phyloP scores from a whole-genome alignment of 495 filamentous ascomycete genomes.

The Aspergillus baeticus region DNA sequence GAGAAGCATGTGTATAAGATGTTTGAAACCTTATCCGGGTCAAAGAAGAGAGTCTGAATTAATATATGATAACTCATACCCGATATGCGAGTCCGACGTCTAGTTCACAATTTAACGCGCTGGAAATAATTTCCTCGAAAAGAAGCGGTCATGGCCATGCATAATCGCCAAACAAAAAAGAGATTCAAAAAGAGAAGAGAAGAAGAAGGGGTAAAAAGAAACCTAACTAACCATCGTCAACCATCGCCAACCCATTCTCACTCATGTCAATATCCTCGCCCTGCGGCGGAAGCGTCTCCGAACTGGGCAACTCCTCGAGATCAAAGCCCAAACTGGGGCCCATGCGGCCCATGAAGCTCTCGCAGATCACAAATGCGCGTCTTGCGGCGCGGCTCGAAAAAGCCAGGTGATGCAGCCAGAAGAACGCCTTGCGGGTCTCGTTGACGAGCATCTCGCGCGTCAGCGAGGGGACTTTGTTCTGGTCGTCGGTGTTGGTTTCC shows the following conservation, averaged over 20 bases:
- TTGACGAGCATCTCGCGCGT: constrained; percentile 27
- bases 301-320: constrained; percentile 29
- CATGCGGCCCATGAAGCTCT: constrained; percentile 28
- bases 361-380: constrained; percentile 49
- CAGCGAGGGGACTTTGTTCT: constrained; percentile 16
- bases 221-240: constrained; percentile 7
- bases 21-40: too few species aligned
- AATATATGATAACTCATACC: too few species aligned
- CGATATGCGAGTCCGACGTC: background rate
- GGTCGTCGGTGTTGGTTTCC: background rate
- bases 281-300: constrained; percentile 1
- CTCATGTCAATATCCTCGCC: background rate
- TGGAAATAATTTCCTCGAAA: too few species aligned
- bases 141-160: too few species aligned
- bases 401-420: constrained; percentile 47
- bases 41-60: too few species aligned
- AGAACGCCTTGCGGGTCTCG: constrained; percentile 47
- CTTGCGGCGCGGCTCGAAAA: constrained; percentile 40
- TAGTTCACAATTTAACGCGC: background rate
- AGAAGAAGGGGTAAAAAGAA: constrained; percentile 5
- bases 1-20: too few species aligned
- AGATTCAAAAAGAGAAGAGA: constrained; percentile 2
- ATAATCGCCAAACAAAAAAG: too few species aligned
- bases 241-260: background rate
- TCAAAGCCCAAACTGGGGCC: constrained; percentile 29